Base-by-base conservation (phyloP, 805 yeast genomes). In the Ogataea nitratoaversa region DNA sequence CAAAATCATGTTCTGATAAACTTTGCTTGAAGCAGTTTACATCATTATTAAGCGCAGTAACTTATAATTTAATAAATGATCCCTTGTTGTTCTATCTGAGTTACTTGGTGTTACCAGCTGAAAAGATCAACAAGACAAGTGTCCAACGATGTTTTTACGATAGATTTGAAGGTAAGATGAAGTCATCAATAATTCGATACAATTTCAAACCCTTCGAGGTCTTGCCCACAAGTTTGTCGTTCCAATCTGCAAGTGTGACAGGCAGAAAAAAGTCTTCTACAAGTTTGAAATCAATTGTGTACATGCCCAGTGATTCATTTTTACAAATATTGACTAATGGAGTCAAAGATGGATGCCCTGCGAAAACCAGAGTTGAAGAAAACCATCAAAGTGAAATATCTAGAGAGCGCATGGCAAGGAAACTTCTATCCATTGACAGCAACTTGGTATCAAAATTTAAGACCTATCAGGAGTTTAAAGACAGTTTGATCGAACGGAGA, bases 1-100 rank as follows among this genome's bases (percentile, higher is more conserved):
- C 95, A 23, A 91, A 89, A 58, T 86, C 96, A 1, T 91, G 98
- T 57, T 79, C 95, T 1, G 98, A 91, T 58, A 91, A 91, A 53
- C 59, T 91, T 19, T 71, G 85, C 32, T 38, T 82, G 36, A 71
- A 72, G 43, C 96, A 87, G 56, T 61, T 65, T 27, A 65, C 68
- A 0, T 83, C 88, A 0, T 36, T 82, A 2, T 56, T 75, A 31
- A 81, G 73, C 49, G 54, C 75, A 4, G 36, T 73, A 7, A 71
- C 74, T 2, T 65, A 69, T 29, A 43, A 38, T 2, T 37, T 69
- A 30, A 46, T 70, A 2, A 53, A 49, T 5, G 48, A 49, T 12
- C 59, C 66, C 0, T 53, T 56, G 0, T 66, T 67, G 5, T 53
- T 66, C 12, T 72, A 46, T 41, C 52, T 84, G 20, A 63, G 65